A percentile compares a stretch with the other conserved stretches of the same genome.
Conservation (phyloP, 2,329 filamentous ascomycete genomes). For the Eutypella sp. region DNA sequence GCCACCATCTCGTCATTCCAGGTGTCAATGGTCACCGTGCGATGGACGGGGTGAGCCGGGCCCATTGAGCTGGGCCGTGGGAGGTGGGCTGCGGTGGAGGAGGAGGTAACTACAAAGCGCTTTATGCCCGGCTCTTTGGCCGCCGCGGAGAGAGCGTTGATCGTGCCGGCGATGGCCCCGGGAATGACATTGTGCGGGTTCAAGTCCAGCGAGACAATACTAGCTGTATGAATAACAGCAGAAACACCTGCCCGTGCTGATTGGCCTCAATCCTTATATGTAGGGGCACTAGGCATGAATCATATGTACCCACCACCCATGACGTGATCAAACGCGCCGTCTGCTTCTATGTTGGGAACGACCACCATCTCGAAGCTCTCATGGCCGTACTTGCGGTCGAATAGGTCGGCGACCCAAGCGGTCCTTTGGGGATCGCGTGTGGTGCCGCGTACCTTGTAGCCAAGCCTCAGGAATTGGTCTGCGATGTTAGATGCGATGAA, state of each 20-base stretch:
- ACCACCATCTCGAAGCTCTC: conserved; percentile 13
- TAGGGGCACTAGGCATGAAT: too few species aligned
- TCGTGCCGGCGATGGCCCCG: conserved; percentile 5
- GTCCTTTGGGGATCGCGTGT: conserved; percentile 10
- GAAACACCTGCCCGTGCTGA: too few species aligned
- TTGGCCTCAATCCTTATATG: too few species aligned
- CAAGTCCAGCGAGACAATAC: conserved; percentile 8
- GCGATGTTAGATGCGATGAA: conserved; percentile 36
- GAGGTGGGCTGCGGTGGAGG: conserved; percentile 8
- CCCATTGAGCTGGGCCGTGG: too few species aligned
- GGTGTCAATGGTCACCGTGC: conserved; percentile 9
- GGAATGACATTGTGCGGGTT: conserved; percentile 14
- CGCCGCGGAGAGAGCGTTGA: conserved; percentile 11
- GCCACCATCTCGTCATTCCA: conserved; percentile 16
- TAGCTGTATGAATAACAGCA: conserved; percentile 14
- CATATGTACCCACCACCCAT: too few species aligned
- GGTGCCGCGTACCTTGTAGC: conserved; percentile 38
- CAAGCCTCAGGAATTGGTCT: conserved; percentile 31
- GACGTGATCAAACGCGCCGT: conserved; percentile 13
- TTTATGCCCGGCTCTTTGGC: conserved; percentile 12
- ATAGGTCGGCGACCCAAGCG: conserved; percentile 13
- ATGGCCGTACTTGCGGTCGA: conserved; percentile 13
- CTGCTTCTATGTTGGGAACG: conserved; percentile 11
- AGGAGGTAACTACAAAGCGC: conserved; percentile 19
- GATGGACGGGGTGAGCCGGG: too few species aligned